Base-by-base conservation (phyloP, 2,329 filamentous ascomycete genomes). In the Ceratocystis harringtonii region DNA sequence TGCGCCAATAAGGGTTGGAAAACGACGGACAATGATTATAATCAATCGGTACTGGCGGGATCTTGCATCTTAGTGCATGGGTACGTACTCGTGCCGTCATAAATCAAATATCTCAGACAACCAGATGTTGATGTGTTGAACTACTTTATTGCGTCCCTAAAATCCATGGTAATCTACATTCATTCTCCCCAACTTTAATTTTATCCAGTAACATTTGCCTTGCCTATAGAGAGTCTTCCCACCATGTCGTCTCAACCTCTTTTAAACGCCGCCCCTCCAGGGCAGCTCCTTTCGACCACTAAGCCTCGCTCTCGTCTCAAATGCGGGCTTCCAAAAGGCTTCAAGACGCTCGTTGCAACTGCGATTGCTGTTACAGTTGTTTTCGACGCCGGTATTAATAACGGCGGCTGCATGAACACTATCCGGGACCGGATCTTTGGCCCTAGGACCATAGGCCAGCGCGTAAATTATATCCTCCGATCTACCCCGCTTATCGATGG, bases 401-500 rank as follows among this genome's bases (percentile, higher is more conserved):
- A 62, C 22, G 41, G 28, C 22, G 43, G 32, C 45, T 64, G 28
- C 52, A 43, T 30, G 32, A 36, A 60, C 25, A 36, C 36, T 7
- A 28, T 60, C 19, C 36, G 62, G 28, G 45, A 55, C 45, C 28
- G 50, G 8, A 63, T 63, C 19, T 36, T 63, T 36, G 62, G 62
- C 12, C 63, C 55, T n/a, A 36, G 61, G 43, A 65, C 55, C 5
- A 65, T 43, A 17, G 41, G 43, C n/a, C 63, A 65, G 41, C 55
- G 63, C 28, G 66, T 60, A 12, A 62, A 55, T 28, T 41, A 55
- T 28, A 64, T 68, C 32, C 60, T 68, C 28, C 63, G 36, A 62
- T 45, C 64, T 1, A 66, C 66, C 1, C 64, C 66, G 36, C 70
- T 52, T 28, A 1, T 69, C 92, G 92, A 96, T 74, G 92, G 92